Percentiles rank a stretch among this genome's conserved stretches.
Conservation (phyloP, 2,329 filamentous ascomycete genomes). For the Colletotrichum acutatum region DNA sequence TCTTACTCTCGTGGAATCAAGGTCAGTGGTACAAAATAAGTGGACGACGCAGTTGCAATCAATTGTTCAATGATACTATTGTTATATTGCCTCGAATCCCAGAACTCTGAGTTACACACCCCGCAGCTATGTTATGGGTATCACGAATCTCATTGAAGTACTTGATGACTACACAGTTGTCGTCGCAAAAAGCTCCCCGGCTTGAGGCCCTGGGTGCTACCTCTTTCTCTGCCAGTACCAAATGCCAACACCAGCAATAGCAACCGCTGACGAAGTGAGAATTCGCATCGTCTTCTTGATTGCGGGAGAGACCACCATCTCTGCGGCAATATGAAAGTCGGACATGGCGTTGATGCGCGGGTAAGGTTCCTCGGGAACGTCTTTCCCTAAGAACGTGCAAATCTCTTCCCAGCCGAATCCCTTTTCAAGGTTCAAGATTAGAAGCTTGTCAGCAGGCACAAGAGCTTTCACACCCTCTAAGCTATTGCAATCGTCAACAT, state of each 20-base stretch:
- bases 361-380: constrained; percentile 44
- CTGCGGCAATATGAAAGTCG: constrained; percentile 30
- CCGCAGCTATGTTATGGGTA: neutral
- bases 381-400: constrained; percentile 44
- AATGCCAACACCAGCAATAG: constrained; percentile 1
- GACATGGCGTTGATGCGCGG: constrained; percentile 38
- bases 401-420: constrained; percentile 51
- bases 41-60: too few species aligned
- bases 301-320: constrained; percentile 28
- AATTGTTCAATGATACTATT: too few species aligned
- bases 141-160: neutral
- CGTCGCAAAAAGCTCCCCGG: neutral
- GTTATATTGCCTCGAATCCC: too few species aligned
- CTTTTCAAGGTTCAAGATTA: constrained; percentile 46
- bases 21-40: too few species aligned
- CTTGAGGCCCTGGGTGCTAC: neutral
- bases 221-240: constrained; percentile 30
- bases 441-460: constrained; percentile 42
- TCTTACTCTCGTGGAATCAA: too few species aligned
- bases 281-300: constrained; percentile 27
- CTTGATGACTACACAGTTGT: neutral
- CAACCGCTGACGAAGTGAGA: constrained; percentile 8
- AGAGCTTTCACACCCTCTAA: constrained; percentile 37
- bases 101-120: too few species aligned
- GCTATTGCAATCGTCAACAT: constrained; percentile 33